Conservation (phyloP, 257 asterid genomes). For the Solanum piurae region DNA sequence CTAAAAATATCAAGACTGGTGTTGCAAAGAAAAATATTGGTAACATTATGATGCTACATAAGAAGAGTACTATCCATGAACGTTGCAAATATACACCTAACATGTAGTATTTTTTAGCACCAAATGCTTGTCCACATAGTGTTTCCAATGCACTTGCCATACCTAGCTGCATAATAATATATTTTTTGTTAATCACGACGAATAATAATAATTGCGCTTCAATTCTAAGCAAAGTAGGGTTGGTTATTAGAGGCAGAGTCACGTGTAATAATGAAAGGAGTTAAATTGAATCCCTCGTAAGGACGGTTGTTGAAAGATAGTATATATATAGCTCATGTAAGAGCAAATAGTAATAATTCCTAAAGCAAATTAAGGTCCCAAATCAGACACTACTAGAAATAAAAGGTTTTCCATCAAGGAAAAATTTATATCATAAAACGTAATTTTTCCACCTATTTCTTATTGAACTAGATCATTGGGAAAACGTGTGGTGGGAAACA, state of each 20-base stretch:
- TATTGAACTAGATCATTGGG: neutral
- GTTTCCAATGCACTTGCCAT: conserved; percentile 93
- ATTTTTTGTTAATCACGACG: neutral
- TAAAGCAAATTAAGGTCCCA: too few species aligned
- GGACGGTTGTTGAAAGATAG: neutral
- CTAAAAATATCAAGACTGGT: conserved; percentile 49
- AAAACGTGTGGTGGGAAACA: neutral
- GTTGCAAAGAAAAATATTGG: conserved; percentile 49
- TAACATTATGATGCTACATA: conserved; percentile 31
- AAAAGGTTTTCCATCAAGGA: too few species aligned
- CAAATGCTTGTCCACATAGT: conserved; percentile 87
- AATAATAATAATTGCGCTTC: neutral
- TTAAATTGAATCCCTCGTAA: neutral
- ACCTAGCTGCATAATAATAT: conserved; percentile 32
- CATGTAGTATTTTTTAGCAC: conserved; percentile 63
- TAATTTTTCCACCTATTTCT: neutral
- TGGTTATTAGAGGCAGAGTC: neutral
- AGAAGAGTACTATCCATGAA: conserved; percentile 56
- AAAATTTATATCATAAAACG: too few species aligned
- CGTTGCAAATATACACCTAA: conserved; percentile 78
- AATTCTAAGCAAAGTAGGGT: neutral
- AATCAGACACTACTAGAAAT: neutral
- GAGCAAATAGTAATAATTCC: neutral
- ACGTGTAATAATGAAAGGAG: neutral
- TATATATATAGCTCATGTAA: neutral